phyloP scores from a whole-genome alignment of 495 filamentous ascomycete species.

The Choiromyces venosus region DNA sequence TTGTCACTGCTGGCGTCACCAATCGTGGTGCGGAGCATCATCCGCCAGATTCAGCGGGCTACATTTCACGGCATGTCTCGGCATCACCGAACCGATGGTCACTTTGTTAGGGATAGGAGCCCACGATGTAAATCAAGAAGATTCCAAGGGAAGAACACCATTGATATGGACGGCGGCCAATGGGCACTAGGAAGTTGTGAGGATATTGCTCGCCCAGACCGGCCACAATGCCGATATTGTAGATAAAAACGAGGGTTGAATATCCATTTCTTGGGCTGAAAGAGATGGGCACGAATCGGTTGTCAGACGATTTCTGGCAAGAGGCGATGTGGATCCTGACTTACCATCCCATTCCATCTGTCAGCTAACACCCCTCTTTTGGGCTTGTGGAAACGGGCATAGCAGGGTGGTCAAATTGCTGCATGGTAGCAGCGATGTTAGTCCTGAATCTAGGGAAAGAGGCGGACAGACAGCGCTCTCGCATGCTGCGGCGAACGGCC shows the following conservation, averaged over 20 bases:
- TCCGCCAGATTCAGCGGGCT: too few species aligned
- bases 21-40: too few species aligned
- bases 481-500: background rate
- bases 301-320: conserved; percentile 33
- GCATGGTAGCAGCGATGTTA: conserved; percentile 5
- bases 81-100: too few species aligned
- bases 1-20: too few species aligned
- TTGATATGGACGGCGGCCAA: conserved; percentile 37
- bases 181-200: conserved; percentile 39
- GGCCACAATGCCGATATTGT: conserved; percentile 13
- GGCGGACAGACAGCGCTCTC: conserved; percentile 35
- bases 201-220: conserved; percentile 24
- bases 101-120: too few species aligned
- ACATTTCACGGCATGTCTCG: too few species aligned
- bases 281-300: conserved; percentile 35
- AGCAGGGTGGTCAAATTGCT: conserved; percentile 39
- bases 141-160: too few species aligned
- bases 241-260: conserved; percentile 18
- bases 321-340: conserved; percentile 19
- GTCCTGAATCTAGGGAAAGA: conserved; percentile 12
- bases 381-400: conserved; percentile 44
- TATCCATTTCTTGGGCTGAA: conserved; percentile 42
- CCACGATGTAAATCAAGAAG: too few species aligned
- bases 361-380: conserved; percentile 44
- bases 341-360: conserved; percentile 15